Conservation (phyloP, 2,329 filamentous ascomycete species). For the Colletotrichum spaethianum region DNA sequence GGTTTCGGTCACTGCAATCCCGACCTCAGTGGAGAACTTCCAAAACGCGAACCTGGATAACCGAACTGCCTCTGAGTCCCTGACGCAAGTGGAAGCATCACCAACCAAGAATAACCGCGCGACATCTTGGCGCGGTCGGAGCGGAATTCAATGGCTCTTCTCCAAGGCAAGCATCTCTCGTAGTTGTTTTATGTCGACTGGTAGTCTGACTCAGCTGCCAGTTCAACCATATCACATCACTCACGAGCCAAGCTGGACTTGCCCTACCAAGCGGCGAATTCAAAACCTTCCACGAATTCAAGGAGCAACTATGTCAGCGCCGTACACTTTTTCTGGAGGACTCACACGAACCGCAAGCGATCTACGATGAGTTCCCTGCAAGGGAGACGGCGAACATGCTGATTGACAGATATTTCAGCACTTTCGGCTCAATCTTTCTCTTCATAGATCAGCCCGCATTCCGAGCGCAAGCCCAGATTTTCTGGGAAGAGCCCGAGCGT, state of each 20-base stretch:
- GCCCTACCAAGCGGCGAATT: constrained; percentile 1
- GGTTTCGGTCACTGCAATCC: not conserved
- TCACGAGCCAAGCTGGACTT: not conserved
- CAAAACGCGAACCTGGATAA: not conserved
- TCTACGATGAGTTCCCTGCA: constrained; percentile 43
- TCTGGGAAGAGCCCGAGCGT: constrained; percentile 59
- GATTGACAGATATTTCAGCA: constrained; percentile 55
- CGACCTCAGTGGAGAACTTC: not conserved
- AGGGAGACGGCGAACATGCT: constrained; percentile 67
- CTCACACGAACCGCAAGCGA: not conserved
- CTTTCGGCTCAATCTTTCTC: not conserved
- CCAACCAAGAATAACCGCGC: not conserved
- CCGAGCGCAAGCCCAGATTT: constrained; percentile 62
- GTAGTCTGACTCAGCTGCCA: not conserved
- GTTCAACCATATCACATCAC: not conserved
- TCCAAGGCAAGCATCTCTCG: not conserved
- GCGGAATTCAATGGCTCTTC: not conserved
- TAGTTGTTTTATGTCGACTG: no score
- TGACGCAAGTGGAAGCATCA: not conserved
- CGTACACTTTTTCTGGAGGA: not conserved
- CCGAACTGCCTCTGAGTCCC: not conserved
- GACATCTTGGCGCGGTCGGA: not conserved
- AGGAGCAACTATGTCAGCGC: not conserved
- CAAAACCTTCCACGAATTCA: not conserved
- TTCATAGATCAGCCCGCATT: constrained; percentile 41